Conservation (phyloP, 2,329 filamentous ascomycete species). For the Colletotrichum sp. region DNA sequence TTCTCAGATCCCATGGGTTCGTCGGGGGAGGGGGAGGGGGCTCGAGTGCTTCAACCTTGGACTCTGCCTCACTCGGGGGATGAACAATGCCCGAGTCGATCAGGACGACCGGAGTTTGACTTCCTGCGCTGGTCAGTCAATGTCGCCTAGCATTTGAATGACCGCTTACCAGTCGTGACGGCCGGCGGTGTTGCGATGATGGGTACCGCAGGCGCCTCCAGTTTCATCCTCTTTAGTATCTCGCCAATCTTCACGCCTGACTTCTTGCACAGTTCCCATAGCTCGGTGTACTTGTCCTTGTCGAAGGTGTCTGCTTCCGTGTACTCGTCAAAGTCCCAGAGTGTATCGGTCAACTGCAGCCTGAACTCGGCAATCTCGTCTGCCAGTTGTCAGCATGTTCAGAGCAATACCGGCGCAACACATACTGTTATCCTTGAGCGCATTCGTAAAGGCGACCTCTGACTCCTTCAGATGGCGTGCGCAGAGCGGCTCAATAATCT, state of each 20-base stretch:
- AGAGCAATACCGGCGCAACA: neutral
- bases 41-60: slow-evolving; percentile 18
- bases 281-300: slow-evolving; percentile 49
- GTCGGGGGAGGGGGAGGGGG: slow-evolving; percentile 5
- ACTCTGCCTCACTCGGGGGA: neutral
- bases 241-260: slow-evolving; percentile 54
- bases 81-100: neutral
- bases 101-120: neutral
- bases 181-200: neutral
- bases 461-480: slow-evolving; percentile 53
- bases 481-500: slow-evolving; percentile 56
- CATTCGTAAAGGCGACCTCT: slow-evolving; percentile 51
- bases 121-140: neutral
- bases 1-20: slow-evolving; percentile 18
- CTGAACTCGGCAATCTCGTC: slow-evolving; percentile 55
- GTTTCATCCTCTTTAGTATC: slow-evolving; percentile 58
- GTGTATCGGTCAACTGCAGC: slow-evolving; percentile 49
- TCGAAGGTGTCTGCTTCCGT: slow-evolving; percentile 55
- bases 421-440: slow-evolving; percentile 58
- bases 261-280: slow-evolving; percentile 52
- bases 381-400: slow-evolving; percentile 24
- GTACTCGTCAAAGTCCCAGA: slow-evolving; percentile 64
- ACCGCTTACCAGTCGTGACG: neutral
- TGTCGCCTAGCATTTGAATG: neutral
- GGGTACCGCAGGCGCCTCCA: slow-evolving; percentile 33